These are phyloP conservation scores for maize (Zea mays) DNA, from an alignment of 176 grass and related monocot species.

Conservation along the genomic window DNA sequence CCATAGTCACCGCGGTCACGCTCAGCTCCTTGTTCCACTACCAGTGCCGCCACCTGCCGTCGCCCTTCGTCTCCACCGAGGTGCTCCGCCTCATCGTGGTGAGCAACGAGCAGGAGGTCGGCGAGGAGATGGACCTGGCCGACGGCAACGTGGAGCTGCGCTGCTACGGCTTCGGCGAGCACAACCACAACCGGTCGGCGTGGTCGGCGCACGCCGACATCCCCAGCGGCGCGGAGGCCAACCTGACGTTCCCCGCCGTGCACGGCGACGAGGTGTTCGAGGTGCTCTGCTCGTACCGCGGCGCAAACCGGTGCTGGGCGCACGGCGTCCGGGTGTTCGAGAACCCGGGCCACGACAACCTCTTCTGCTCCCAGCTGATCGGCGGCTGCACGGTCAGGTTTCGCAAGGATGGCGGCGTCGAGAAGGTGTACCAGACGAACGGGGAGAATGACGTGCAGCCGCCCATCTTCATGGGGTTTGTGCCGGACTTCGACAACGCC, in stretches of 20 bases:
- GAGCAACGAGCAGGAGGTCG: slow-evolving; percentile 56
- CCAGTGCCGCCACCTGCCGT: slow-evolving; percentile 39
- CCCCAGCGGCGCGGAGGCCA: slow-evolving; percentile 26
- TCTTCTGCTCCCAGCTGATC: slow-evolving; percentile 41
- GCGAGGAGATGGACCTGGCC: slow-evolving; percentile 54
- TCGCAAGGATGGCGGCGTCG: slow-evolving; percentile 57
- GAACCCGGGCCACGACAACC: slow-evolving; percentile 57
- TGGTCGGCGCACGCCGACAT: slow-evolving; percentile 46
- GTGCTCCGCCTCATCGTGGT: slow-evolving; percentile 28
- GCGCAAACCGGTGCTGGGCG: slow-evolving; percentile 62
- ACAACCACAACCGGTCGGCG: slow-evolving; percentile 30
- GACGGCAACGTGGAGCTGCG: slow-evolving; percentile 53
- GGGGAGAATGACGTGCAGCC: slow-evolving; percentile 19
- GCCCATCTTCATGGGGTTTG: slow-evolving; percentile 54
- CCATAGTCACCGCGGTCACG: slow-evolving; percentile 29
- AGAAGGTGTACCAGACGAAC: slow-evolving; percentile 49
- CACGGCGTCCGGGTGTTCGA: slow-evolving; percentile 46
- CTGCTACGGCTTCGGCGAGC: slow-evolving; percentile 55
- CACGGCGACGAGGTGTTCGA: slow-evolving; percentile 61
- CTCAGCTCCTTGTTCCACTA: slow-evolving; percentile 44
- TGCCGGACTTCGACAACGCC: slow-evolving; percentile 66
- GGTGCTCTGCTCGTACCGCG: slow-evolving; percentile 62
- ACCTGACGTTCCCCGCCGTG: slow-evolving; percentile 40
- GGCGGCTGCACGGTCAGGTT: slow-evolving; percentile 53
- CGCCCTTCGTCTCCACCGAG: slow-evolving; percentile 16